Base-by-base conservation (phyloP, 2,329 filamentous ascomycete genomes). In the Paraphoma sp. region DNA sequence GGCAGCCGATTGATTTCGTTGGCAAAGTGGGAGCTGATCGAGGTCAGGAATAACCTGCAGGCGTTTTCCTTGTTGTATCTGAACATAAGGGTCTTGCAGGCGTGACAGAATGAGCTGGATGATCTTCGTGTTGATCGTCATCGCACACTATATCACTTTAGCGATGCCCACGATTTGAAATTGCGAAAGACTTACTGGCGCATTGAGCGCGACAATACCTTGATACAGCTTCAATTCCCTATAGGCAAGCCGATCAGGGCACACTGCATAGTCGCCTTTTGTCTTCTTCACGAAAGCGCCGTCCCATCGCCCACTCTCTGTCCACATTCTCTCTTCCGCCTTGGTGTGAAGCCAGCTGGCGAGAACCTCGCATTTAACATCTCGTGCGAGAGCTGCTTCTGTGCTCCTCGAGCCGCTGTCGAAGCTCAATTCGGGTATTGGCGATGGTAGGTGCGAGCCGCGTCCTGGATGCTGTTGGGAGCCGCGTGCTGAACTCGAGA, bases 1-100 rank as follows among this genome's bases (percentile, higher is more conserved):
- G 7, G 91, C 91, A 11, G 90, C 91, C 63, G 90, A 93, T 71
- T 94, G 91, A 72, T 92, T 86, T 73, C 92, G 93, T 56, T 90
- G 84, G 5, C 86, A 88, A 23, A 79, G 74, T 0, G 85, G 83
- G 4, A 90, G 77, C 47, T 84, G 81, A 2, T 79, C 76, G 54
- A 89, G 82, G 47, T 82, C 82, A 2, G 83, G 83, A 18, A 90
- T 76, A 4, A 90, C 84, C 67, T 90, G 88, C 6, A 90, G 75
- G 28, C 84, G 83, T 16, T 88, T 80, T 3, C 84, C 85, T 51
- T 83, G 79, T 14, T 81, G 74, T 14, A 90, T 76, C 9, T 87
- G 86, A 9, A 90, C 84, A 61, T 83, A 87, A 14, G 84, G 77
- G 18, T 78, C 62, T 18, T 81, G 77, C 45, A 78, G 81, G 47